Evolutionary conservation across 208 protist genomes (phyloP).

Genomic region (Crithidia brevicula): DNA sequence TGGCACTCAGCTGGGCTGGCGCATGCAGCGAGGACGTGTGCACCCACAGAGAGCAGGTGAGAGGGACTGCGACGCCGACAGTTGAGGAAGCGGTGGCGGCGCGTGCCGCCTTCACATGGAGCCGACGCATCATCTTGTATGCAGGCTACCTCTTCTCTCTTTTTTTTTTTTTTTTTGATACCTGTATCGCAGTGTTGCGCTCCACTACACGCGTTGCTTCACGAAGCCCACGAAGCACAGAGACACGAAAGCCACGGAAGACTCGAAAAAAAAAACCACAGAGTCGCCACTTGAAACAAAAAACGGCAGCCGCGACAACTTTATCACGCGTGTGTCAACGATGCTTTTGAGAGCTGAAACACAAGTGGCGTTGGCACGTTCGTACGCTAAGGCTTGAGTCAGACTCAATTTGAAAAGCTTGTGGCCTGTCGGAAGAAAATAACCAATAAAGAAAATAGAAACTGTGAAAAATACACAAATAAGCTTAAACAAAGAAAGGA

Average conservation of each 20-base stretch:
- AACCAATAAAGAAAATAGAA: not conserved
- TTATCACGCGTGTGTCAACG: not conserved
- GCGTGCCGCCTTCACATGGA: slow-evolving; percentile 9
- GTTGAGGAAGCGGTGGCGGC: not conserved
- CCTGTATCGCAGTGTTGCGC: no score
- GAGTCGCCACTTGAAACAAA: not conserved
- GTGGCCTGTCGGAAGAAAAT: not conserved
- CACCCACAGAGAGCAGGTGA: not conserved
- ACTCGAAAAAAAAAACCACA: not conserved
- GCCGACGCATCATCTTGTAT: slow-evolving; percentile 24
- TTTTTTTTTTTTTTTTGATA: slow-evolving; percentile 5
- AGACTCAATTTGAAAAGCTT: not conserved
- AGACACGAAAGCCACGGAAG: no score
- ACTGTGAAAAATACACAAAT: not conserved
- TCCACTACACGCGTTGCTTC: no score
- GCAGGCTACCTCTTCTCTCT: no score
- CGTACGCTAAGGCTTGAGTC: no score
- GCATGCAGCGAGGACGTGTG: not conserved
- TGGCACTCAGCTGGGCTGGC: not conserved
- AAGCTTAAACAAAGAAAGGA: no score
- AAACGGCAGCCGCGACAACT: not conserved
- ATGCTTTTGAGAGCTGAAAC: not conserved
- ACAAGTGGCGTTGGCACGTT: not conserved
- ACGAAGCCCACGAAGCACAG: no score
- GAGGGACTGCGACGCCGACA: not conserved